Evolutionary conservation across 139 green algal species (phyloP), one percentile per base, ranked within the genome.

Genomic region (Volvox reticuliferus): DNA sequence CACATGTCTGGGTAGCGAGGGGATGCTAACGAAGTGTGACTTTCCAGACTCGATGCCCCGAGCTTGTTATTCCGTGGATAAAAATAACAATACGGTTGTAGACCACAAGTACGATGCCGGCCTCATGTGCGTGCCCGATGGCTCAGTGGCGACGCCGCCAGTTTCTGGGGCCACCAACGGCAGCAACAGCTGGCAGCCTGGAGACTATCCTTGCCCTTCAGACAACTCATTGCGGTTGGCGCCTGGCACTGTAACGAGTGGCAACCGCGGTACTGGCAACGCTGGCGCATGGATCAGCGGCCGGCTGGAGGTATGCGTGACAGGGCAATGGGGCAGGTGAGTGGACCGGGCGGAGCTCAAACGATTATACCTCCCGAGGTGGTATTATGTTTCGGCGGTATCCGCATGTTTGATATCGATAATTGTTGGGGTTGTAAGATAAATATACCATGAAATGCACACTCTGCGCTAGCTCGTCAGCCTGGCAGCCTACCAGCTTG

Each of bases 291-390:
- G 71, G 71, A 20, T 30, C 5, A 20, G 21, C 17, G 85, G 85
- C 0, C 73, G 86, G 50, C 35, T 90, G 50, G 86, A 90, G 50
- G 55, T 90, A 14, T 90, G 86, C 22, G 24, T 80, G 3, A 0
- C 5, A 2, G 73, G 75, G 19, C 35, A 90, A 30, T 90, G 86
- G 86, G 86, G 86, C 86, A 86, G 79, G 79, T 86, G 50, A 73
- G 79, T 9, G 9, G 44, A 9, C 44, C 44, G 9, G 44, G 44
- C n/a, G n/a, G n/a, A n/a, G n/a, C n/a, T n/a, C n/a, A n/a, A n/a
- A n/a, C n/a, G n/a, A n/a, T n/a, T n/a, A n/a, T n/a, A n/a, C n/a
- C n/a, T n/a, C n/a, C n/a, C n/a, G n/a, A n/a, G n/a, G n/a, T n/a
- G n/a, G n/a, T n/a, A n/a, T n/a, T n/a, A n/a, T n/a, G n/a, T n/a